phyloP scores from a whole-genome alignment of 2,329 filamentous ascomycete genomes.

The Colletotrichum incanum region DNA sequence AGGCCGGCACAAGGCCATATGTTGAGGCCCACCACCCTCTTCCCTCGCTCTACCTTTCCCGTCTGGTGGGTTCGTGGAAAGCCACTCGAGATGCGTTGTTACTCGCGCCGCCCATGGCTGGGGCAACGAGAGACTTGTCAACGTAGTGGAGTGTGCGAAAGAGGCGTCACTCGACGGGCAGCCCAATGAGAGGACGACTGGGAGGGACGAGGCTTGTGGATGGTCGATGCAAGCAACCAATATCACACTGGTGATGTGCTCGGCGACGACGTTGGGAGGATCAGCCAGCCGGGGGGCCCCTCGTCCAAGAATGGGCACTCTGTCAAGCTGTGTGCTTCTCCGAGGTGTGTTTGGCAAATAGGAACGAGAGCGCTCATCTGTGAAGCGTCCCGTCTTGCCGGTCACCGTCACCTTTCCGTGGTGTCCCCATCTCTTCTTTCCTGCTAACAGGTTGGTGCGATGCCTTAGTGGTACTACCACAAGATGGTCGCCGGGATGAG shows the following conservation, averaged over 20 bases:
- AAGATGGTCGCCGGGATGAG: constrained; percentile 39
- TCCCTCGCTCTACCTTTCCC: background rate
- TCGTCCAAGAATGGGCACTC: constrained; percentile 24
- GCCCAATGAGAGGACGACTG: constrained; percentile 39
- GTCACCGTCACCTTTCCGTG: constrained; percentile 22
- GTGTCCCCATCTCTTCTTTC: constrained; percentile 29
- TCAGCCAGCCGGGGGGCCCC: constrained; percentile 34
- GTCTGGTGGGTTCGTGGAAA: constrained; percentile 27
- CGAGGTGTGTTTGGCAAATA: constrained; percentile 34
- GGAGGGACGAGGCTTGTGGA: constrained; percentile 37
- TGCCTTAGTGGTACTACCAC: constrained; percentile 37
- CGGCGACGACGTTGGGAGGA: constrained; percentile 30
- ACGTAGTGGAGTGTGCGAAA: constrained; percentile 33
- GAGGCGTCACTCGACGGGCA: constrained; percentile 36
- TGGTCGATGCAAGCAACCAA: constrained; percentile 42
- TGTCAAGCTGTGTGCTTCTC: constrained; percentile 23
- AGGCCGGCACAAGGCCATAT: constrained; percentile 34
- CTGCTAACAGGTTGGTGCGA: constrained; percentile 23
- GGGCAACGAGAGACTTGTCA: constrained; percentile 33
- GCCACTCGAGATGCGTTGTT: constrained; percentile 39
- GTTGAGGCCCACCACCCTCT: constrained; percentile 23
- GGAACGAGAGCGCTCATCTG: constrained; percentile 19
- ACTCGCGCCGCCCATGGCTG: constrained; percentile 38
- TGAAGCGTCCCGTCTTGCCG: constrained; percentile 9
- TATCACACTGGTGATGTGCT: constrained; percentile 44